Base-by-base conservation (phyloP, 2,329 filamentous ascomycete genomes). In the Diaporthe amygdali region DNA sequence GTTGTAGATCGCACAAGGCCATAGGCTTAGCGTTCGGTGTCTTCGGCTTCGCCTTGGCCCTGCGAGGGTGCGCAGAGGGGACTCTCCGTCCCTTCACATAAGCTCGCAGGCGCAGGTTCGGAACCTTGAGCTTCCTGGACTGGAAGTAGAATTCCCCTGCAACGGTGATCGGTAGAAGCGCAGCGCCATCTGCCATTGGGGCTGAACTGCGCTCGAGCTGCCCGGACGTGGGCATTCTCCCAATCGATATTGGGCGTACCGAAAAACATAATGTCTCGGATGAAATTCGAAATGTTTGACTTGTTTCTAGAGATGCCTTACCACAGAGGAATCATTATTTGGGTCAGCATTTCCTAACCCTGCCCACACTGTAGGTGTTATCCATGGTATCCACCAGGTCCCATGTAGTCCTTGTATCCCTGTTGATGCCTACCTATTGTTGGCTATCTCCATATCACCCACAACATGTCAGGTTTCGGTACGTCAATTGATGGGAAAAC, bases 1-100 rank as follows among this genome's bases (percentile, higher is more conserved):
- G 59, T 64, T 30, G 59, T 49, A 64, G 59, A 64, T 64, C 59
- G 59, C 59, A 49, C 41, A 64, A 47, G 59, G 41, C 27, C 59
- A 49, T 27, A 46, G 49, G 59, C 59, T 37, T 64, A 46, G 59
- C n/a, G 14, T 49, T 37, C 44, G 59, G 59, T n/a, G 59, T 30
- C 41, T 37, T 64, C 59, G 59, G 59, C 44, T 37, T 64, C 59
- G 59, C 30, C 59, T 64, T 64, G 59, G 44, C 59, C 51, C 44
- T 37, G n/a, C 27, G 44, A n/a, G 37, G 10, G 20, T 37, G 20
- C 8, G 7, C 30, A 25, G 20, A 37, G 41, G 20, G 3, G 37
- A n/a, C 59, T 47, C 44, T 41, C 34, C 41, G 41, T 37, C 30
- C 32, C 41, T 47, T 22, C 10, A 47, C 41, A 25, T 12, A 63